Percentiles rank a stretch among this genome's conserved stretches.
Evolutionary conservation across 139 green algal genomes (phyloP).

Genomic region (Chlamydomonas sp.): DNA sequence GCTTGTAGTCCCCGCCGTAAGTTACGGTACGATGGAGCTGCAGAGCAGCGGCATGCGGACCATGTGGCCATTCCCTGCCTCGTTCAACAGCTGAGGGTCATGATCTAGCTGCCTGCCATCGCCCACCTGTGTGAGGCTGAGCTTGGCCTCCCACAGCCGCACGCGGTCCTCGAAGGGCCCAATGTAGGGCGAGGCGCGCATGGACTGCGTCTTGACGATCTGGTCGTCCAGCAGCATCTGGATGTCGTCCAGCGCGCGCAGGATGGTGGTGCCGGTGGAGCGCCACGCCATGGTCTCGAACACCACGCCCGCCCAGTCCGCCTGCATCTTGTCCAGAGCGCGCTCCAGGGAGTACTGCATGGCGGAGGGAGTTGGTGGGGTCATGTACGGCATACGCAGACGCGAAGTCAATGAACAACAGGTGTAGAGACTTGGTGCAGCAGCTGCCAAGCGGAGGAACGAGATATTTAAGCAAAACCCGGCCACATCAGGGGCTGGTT

Average conservation of each 20-base stretch:
- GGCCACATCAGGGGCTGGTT: no score
- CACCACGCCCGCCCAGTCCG: constrained; percentile 72
- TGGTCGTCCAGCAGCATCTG: constrained; percentile 84
- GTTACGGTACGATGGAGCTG: background rate
- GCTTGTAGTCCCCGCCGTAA: background rate
- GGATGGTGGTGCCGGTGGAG: constrained; percentile 69
- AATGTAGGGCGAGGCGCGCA: constrained; percentile 83
- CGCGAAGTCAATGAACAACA: no score
- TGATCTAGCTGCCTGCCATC: background rate
- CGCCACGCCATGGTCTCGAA: constrained; percentile 78
- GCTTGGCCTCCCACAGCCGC: constrained; percentile 70
- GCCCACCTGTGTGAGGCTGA: constrained; percentile 68
- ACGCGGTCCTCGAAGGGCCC: constrained; percentile 80
- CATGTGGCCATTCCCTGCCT: background rate
- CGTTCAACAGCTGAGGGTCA: no score
- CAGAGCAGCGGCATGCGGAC: background rate
- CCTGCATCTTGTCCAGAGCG: constrained; percentile 87
- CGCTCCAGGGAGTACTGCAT: constrained; percentile 78
- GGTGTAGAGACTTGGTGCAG: no score
- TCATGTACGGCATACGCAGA: constrained; percentile 64
- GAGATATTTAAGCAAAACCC: no score
- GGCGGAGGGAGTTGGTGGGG: background rate
- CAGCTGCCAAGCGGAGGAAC: no score
- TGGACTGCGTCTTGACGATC: constrained; percentile 83
- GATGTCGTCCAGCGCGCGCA: constrained; percentile 75